phyloP scores from a whole-genome alignment of 441 rosid species.

The Macaranga tanarius region DNA sequence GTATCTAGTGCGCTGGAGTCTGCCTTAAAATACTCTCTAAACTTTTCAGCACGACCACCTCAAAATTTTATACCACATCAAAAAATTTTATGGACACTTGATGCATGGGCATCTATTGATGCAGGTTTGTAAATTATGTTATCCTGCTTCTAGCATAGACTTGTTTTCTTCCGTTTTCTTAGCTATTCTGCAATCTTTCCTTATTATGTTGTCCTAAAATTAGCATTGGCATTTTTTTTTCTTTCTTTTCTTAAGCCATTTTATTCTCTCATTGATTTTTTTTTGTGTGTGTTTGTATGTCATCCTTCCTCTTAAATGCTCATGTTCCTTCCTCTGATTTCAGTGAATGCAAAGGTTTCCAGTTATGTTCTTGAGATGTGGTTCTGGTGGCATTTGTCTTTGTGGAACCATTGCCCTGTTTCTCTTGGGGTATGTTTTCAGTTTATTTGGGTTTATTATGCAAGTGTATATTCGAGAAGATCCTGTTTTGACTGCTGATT shows the following conservation, averaged over 20 bases:
- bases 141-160: conserved; percentile 5
- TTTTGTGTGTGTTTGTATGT: background rate
- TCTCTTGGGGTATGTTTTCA: conserved; percentile 48
- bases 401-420: conserved; percentile 64
- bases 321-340: conserved; percentile 27
- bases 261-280: background rate
- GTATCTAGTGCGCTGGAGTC: conserved; percentile 47
- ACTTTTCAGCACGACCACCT: conserved; percentile 71
- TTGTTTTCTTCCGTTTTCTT: background rate
- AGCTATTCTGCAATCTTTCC: too few species aligned
- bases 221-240: background rate
- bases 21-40: conserved; percentile 57
- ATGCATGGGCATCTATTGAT: conserved; percentile 63
- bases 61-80: conserved; percentile 80
- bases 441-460: background rate
- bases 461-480: background rate
- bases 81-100: conserved; percentile 77
- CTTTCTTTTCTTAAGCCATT: background rate
- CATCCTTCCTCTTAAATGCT: background rate
- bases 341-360: conserved; percentile 62
- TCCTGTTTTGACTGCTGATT: conserved; percentile 30
- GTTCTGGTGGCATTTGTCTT: conserved; percentile 87
- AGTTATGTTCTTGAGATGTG: conserved; percentile 88
- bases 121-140: conserved; percentile 40
- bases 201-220: background rate